A percentile compares a stretch with the other conserved stretches of the same genome.
Evolutionary conservation across 768 basidiomycete species (phyloP).

Genomic region (Xerocomus spinulosus): DNA sequence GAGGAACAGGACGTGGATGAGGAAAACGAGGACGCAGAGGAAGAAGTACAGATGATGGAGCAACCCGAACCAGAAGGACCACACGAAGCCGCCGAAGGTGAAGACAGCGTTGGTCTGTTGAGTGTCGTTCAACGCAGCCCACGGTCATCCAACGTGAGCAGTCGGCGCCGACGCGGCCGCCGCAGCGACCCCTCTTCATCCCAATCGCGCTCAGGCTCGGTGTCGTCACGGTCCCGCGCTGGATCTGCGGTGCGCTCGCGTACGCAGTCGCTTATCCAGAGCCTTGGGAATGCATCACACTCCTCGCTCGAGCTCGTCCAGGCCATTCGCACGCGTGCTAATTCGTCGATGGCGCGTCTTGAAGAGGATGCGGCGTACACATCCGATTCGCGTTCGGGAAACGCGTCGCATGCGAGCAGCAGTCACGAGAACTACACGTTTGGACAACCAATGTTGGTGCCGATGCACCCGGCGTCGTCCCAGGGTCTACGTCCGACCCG

Average conservation of each 20-base stretch:
- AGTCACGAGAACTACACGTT: conserved; percentile 73
- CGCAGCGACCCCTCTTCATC: conserved; percentile 37
- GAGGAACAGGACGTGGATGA: conserved; percentile 30
- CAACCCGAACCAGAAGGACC: conserved; percentile 48
- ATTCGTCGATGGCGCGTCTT: conserved; percentile 67
- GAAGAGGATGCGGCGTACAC: conserved; percentile 46
- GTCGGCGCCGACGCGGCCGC: conserved; percentile 30
- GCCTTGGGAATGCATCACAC: conserved; percentile 55
- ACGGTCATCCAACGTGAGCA: conserved; percentile 40
- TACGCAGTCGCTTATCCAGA: conserved; percentile 64
- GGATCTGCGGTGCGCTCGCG: conserved; percentile 57
- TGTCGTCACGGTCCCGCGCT: conserved; percentile 38
- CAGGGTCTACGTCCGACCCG: conserved; percentile 14
- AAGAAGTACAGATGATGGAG: conserved; percentile 37
- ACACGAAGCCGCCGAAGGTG: conserved; percentile 57
- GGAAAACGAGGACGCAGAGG: conserved; percentile 29
- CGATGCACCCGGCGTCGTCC: conserved; percentile 18
- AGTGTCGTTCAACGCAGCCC: conserved; percentile 45
- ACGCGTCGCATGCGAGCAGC: conserved; percentile 38
- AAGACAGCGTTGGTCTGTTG: conserved; percentile 58
- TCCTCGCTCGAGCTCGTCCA: conserved; percentile 57
- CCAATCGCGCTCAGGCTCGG: conserved; percentile 25
- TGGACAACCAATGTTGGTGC: conserved; percentile 49
- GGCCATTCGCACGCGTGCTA: conserved; percentile 47
- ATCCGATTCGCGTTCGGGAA: conserved; percentile 41